Conservation (phyloP, 2,329 filamentous ascomycete genomes). For the Cyclaneusma minus region DNA sequence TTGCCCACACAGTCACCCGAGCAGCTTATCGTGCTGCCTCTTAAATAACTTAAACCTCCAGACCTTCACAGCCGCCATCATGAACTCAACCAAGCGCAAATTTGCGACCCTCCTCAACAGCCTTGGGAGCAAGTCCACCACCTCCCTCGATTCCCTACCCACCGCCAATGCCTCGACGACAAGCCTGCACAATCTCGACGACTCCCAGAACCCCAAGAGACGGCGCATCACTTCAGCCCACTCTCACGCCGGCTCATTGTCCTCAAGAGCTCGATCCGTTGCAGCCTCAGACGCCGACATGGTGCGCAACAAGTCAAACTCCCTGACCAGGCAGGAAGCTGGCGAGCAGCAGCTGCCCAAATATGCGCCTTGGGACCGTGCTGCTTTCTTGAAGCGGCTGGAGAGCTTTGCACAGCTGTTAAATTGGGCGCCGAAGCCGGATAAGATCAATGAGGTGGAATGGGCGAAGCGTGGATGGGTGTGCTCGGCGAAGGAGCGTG, state of each 20-base stretch:
- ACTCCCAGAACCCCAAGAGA: constrained; percentile 11
- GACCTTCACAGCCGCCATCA: too few relatives aligned
- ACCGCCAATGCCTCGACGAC: constrained; percentile 22
- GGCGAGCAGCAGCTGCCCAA: constrained; percentile 32
- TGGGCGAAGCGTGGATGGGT: constrained; percentile 93
- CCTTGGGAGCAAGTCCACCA: constrained; percentile 32
- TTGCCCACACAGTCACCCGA: too few relatives aligned
- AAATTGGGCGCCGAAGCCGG: constrained; percentile 85
- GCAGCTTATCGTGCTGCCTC: too few relatives aligned
- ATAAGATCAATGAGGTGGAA: constrained; percentile 71
- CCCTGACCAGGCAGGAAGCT: constrained; percentile 7
- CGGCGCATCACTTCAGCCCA: constrained; percentile 11
- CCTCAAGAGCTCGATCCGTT: constrained; percentile 2
- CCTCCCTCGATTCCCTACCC: constrained; percentile 23
- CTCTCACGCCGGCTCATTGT: constrained; percentile 1
- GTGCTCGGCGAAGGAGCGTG: constrained; percentile 68
- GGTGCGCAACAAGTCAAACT: constrained; percentile 12
- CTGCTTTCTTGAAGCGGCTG: constrained; percentile 64
- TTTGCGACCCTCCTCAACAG: constrained; percentile 63
- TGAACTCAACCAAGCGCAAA: constrained; percentile 72
- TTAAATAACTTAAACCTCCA: too few relatives aligned
- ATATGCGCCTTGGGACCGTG: constrained; percentile 77
- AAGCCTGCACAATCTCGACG: constrained; percentile 13
- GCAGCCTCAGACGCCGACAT: constrained; percentile 6
- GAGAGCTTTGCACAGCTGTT: constrained; percentile 84